Conservation (phyloP, 1,139 yeast species). For the Pneumocystis jirovecii region DNA sequence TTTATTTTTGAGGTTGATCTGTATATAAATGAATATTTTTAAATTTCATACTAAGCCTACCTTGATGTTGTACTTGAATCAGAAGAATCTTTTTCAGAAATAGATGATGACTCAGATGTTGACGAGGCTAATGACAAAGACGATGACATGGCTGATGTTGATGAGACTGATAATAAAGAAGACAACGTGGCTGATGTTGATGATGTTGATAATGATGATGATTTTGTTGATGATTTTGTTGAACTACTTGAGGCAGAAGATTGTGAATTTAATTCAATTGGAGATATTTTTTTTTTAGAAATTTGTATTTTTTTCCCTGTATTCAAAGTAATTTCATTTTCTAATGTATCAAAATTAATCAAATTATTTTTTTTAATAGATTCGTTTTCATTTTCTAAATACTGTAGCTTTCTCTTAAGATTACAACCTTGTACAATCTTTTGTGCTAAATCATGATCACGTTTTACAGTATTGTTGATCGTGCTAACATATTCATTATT, state of each 20-base stretch:
- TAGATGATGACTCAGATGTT: slow-evolving; percentile 6
- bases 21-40: not conserved
- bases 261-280: not conserved
- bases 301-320: not conserved
- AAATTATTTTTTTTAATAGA: not conserved
- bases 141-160: not conserved
- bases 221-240: not conserved
- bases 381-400: not conserved
- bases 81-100: not conserved
- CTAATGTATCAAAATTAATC: not conserved
- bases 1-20: not conserved
- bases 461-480: not conserved
- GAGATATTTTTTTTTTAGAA: not conserved
- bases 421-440: not conserved
- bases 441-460: not conserved
- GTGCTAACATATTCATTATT: not conserved
- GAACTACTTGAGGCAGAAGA: not conserved
- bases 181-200: not conserved
- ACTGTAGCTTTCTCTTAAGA: not conserved
- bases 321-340: not conserved
- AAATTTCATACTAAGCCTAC: not conserved
- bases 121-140: not conserved
- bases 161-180: too few relatives aligned
- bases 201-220: not conserved
- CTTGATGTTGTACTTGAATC: not conserved